A percentile compares a stretch with the other conserved stretches of the same genome.
These are phyloP conservation scores for Tricholomella constricta DNA, from an alignment of 768 basidiomycete species.

Conservation along the genomic window DNA sequence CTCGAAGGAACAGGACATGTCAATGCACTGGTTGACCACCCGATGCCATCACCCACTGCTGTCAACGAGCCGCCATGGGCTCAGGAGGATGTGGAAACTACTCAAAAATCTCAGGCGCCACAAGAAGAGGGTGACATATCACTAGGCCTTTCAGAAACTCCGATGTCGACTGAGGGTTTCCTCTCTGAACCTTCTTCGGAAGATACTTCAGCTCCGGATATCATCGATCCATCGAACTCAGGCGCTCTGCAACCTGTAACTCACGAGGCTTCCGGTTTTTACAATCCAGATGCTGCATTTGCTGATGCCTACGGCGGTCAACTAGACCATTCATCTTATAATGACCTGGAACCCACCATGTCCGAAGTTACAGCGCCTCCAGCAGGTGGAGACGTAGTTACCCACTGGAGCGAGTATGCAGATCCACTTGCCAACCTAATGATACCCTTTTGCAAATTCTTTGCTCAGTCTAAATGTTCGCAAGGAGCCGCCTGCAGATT, in stretches of 20 bases:
- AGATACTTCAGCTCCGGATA: neutral
- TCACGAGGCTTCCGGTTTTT: neutral
- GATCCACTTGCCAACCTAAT: slow-evolving; percentile 37
- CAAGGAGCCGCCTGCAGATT: slow-evolving; percentile 35
- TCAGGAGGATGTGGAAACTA: neutral
- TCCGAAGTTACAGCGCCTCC: slow-evolving; percentile 16
- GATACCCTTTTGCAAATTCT: slow-evolving; percentile 41
- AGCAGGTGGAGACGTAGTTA: slow-evolving; percentile 21
- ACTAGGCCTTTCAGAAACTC: neutral
- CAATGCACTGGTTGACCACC: neutral
- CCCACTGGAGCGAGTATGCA: slow-evolving; percentile 47
- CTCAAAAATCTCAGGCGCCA: neutral
- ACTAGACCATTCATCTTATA: slow-evolving; percentile 1
- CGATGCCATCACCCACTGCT: too few relatives aligned
- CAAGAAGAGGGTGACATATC: too few relatives aligned
- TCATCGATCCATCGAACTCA: neutral
- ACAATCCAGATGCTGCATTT: neutral
- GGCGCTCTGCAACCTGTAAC: neutral
- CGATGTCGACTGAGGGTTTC: neutral
- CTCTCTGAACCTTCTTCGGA: neutral
- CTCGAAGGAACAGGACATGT: neutral
- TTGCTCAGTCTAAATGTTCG: slow-evolving; percentile 37
- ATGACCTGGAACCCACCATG: slow-evolving; percentile 5
- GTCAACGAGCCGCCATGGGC: neutral
- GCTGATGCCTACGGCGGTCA: neutral